phyloP scores from a whole-genome alignment of 257 asterid species.

The Solanum sitiens region DNA sequence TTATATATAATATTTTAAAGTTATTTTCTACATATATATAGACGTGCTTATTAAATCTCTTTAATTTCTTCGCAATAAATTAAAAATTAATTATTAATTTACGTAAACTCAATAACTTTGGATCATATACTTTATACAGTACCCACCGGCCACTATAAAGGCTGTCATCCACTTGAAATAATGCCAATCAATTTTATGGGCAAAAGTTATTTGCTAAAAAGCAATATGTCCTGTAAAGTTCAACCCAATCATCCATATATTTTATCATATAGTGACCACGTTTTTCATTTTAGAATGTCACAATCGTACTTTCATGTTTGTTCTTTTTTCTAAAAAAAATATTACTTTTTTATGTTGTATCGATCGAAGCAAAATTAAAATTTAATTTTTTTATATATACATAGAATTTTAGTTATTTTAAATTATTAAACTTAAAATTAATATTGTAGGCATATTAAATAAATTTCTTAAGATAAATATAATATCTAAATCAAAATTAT shows the following conservation, averaged over 20 bases:
- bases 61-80: too few species aligned
- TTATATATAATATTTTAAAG: too few species aligned
- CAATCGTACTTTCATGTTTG: neutral
- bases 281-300: neutral
- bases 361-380: rapidly evolving
- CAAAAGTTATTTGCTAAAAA: neutral
- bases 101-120: neutral
- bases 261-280: neutral
- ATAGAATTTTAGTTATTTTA: neutral
- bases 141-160: neutral
- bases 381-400: neutral
- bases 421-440: neutral
- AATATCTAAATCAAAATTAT: neutral
- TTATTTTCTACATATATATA: neutral
- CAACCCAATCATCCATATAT: neutral
- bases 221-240: neutral
- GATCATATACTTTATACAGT: neutral
- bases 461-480: neutral
- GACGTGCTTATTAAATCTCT: neutral
- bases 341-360: neutral
- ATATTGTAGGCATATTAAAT: neutral
- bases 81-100: neutral
- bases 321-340: neutral
- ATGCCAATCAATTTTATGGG: neutral
- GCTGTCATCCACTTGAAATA: constrained; percentile 2